Evolutionary conservation across 495 filamentous ascomycete genomes (phyloP).

Genomic region (Poronia punctata): DNA sequence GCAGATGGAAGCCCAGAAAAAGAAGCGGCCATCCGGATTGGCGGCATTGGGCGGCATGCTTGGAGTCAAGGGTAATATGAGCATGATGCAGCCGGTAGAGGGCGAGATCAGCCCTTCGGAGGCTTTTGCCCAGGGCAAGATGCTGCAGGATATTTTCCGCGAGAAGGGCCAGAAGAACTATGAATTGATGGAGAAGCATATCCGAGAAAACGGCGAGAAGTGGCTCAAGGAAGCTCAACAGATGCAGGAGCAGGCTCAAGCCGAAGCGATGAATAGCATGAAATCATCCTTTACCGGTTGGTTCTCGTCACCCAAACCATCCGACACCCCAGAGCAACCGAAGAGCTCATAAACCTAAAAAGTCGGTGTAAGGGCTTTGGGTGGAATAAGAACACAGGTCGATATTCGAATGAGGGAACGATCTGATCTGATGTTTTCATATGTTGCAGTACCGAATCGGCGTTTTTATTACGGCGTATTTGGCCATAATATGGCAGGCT

Average conservation of each 20-base stretch:
- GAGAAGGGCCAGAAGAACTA: conserved; percentile 89
- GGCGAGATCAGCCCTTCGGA: conserved; percentile 64
- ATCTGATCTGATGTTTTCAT: conserved; percentile 7
- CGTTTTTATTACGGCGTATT: background rate
- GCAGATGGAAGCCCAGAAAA: conserved; percentile 62
- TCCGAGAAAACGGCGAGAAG: conserved; percentile 84
- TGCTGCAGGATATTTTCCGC: conserved; percentile 85
- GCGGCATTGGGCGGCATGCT: conserved; percentile 59
- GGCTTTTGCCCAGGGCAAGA: conserved; percentile 81
- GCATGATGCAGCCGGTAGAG: conserved; percentile 46
- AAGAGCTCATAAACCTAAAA: conserved; percentile 4
- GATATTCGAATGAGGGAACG: conserved; percentile 1
- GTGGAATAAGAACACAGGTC: background rate
- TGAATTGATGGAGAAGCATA: conserved; percentile 77
- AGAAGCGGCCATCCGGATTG: conserved; percentile 51
- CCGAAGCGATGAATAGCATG: conserved; percentile 85
- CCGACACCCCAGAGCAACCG: conserved; percentile 3
- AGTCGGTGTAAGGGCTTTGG: background rate
- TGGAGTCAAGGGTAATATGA: conserved; percentile 64
- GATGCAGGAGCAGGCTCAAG: conserved; percentile 73
- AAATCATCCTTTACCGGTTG: conserved; percentile 44
- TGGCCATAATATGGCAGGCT: background rate
- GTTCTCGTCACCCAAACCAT: conserved; percentile 28
- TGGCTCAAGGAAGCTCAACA: conserved; percentile 89
- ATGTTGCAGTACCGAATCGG: background rate